A percentile compares a stretch with the other conserved stretches of the same genome.
These are phyloP conservation scores for Prototheca wickerhamii DNA, from an alignment of 163 green algal species.

Conservation along the genomic window DNA sequence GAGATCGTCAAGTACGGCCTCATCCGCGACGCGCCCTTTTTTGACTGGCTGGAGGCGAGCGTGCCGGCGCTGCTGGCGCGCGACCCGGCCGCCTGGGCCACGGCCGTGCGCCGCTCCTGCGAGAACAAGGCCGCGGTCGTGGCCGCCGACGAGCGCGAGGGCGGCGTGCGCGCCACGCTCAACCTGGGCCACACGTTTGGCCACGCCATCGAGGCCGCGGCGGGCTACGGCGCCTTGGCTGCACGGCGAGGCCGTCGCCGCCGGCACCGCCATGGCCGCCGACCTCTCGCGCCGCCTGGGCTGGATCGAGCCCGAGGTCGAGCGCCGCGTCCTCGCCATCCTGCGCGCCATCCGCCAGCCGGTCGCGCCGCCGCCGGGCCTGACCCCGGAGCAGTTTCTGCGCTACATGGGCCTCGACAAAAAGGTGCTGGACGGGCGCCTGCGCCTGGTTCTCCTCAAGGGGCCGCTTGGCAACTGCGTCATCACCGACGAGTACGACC, in stretches of 20 bases:
- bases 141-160: slow-evolving; percentile 86
- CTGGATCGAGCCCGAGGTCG: slow-evolving; percentile 55
- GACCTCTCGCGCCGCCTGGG: slow-evolving; percentile 73
- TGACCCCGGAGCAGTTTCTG: slow-evolving; percentile 80
- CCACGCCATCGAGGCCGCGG: slow-evolving; percentile 80
- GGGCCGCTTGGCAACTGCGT: slow-evolving; percentile 85
- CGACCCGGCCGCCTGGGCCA: slow-evolving; percentile 65
- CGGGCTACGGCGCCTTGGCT: slow-evolving; percentile 72
- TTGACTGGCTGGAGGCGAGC: slow-evolving; percentile 91
- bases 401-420: slow-evolving; percentile 97
- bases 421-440: slow-evolving; percentile 83
- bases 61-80: slow-evolving; percentile 65
- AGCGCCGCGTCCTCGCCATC: slow-evolving; percentile 57
- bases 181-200: slow-evolving; percentile 99
- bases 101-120: slow-evolving; percentile 91
- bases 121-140: slow-evolving; percentile 97
- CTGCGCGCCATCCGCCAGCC: slow-evolving; percentile 39
- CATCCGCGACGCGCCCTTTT: slow-evolving; percentile 87
- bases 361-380: slow-evolving; percentile 25
- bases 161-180: slow-evolving; percentile 86
- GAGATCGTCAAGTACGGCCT: slow-evolving; percentile 99
- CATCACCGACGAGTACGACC: slow-evolving; percentile 89
- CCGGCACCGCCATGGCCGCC: slow-evolving; percentile 88
- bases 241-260: slow-evolving; percentile 93
- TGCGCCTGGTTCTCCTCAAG: slow-evolving; percentile 91